A percentile compares a stretch with the other conserved stretches of the same genome.
Conservation (phyloP, 257 asterid genomes). For the Solanum peruvianum region DNA sequence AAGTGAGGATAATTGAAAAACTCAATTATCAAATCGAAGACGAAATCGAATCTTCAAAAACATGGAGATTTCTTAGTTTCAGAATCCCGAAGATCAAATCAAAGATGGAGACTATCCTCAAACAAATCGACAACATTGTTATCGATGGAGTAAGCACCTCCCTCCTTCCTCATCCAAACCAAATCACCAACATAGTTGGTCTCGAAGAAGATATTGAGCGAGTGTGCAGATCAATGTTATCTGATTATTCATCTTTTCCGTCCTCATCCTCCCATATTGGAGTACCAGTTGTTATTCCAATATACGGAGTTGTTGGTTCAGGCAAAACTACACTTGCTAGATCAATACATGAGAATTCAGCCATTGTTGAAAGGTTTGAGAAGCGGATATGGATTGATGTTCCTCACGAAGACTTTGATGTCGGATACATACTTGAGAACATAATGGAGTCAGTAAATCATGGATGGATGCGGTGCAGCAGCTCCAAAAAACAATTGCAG, state of each 20-base stretch:
- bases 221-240: too few relatives aligned
- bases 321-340: not conserved
- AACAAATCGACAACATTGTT: too few relatives aligned
- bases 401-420: not conserved
- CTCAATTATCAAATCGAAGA: not conserved
- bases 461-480: not conserved
- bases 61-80: not conserved
- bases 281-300: not conserved
- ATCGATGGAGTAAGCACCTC: too few relatives aligned
- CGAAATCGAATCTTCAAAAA: not conserved
- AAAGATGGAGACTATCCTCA: not conserved
- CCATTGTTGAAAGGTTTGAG: not conserved
- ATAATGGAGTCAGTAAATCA: not conserved
- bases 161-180: too few relatives aligned
- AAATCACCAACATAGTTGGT: not conserved
- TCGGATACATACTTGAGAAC: not conserved
- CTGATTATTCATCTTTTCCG: not conserved
- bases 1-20: not conserved
- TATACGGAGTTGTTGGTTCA: not conserved
- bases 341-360: not conserved
- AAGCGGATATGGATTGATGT: not conserved
- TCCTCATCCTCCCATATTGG: not conserved
- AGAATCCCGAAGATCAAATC: not conserved
- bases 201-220: not conserved
- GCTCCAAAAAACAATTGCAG: not conserved